Evolutionary conservation across 192 early-diverging fungal species (phyloP).

Genomic region (Glomus cerebriforme): DNA sequence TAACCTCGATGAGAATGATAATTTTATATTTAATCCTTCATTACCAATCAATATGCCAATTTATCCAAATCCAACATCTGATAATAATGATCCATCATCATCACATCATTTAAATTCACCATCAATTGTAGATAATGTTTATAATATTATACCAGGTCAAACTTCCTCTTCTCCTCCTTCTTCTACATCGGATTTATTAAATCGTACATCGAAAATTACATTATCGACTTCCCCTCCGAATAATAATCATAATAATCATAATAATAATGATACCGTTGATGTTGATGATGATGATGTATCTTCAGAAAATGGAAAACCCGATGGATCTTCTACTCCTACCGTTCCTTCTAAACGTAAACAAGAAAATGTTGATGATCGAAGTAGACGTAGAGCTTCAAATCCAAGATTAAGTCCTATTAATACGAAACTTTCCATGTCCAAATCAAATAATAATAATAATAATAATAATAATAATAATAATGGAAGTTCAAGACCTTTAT

Average conservation of each 20-base stretch:
- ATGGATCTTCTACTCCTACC: neutral
- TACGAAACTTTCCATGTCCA: constrained; percentile 8
- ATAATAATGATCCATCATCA: neutral
- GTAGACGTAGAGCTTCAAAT: constrained; percentile 13
- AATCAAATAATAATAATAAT: neutral
- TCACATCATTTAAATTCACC: too few relatives aligned
- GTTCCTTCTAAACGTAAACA: constrained; percentile 30
- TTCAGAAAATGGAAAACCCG: neutral
- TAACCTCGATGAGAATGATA: constrained; percentile 14
- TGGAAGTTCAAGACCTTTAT: neutral
- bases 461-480: neutral
- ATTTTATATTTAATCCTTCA: constrained; percentile 24
- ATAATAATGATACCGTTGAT: neutral
- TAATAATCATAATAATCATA: neutral
- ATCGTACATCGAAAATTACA: constrained; percentile 12
- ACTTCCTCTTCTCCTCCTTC: neutral
- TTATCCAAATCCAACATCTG: neutral
- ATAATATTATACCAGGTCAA: neutral
- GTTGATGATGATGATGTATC: neutral
- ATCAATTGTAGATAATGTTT: neutral
- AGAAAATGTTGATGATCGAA: constrained; percentile 3
- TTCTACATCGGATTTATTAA: neutral
- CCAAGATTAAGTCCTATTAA: constrained; percentile 23
- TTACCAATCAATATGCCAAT: constrained; percentile 14
- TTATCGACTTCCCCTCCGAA: constrained; percentile 12